Evolutionary conservation across 306 rosid genomes (phyloP), one percentile per base, ranked within the genome.

Genomic region (Echinosophora koreensis): DNA sequence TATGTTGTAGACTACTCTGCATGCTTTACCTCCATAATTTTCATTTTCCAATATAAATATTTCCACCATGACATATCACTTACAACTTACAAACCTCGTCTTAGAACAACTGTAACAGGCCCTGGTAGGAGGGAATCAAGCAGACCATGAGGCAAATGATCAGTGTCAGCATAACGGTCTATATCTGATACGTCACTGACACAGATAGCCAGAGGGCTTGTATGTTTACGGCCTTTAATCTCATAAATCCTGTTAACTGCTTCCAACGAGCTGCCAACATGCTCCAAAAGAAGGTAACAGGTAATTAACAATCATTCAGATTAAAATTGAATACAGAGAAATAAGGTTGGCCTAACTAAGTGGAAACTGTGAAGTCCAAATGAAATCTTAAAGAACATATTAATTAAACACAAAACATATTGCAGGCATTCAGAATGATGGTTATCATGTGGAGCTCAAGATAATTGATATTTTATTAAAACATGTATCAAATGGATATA

Each of bases 121-220:
- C 98, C 98, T 0, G 98, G 98, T 55, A 94, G 90, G 66, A 94
- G 93, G 81, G 86, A 78, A 77, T 89, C 92, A 77, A 94, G 95
- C 76, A 94, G 82, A 68, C 89, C 90, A 72, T 62, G 65, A 44
- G 98, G 96, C 82, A 94, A 89, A 82, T 89, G 86, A 59, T 90
- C 89, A 7, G 84, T 89, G 67, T 86, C 81, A 39, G 98, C 94
- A 83, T 85, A 94, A 10, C 86, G 92, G 16, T 77, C 30, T 61
- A 91, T 88, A 58, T 87, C 93, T 10, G 86, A 76, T 22, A 89
- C 90, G 32, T 91, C 98, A 41, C 93, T 86, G 32, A 91, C 97
- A 84, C 97, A 93, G 62, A 81, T 87, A 66, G 98, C 98, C 8
- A 93, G 80, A 55, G 97, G 97, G 54, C 98, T 91, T 8, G 97